phyloP scores from a whole-genome alignment of 148 eudicot genomes.

The Rhododendron mucronatum region DNA sequence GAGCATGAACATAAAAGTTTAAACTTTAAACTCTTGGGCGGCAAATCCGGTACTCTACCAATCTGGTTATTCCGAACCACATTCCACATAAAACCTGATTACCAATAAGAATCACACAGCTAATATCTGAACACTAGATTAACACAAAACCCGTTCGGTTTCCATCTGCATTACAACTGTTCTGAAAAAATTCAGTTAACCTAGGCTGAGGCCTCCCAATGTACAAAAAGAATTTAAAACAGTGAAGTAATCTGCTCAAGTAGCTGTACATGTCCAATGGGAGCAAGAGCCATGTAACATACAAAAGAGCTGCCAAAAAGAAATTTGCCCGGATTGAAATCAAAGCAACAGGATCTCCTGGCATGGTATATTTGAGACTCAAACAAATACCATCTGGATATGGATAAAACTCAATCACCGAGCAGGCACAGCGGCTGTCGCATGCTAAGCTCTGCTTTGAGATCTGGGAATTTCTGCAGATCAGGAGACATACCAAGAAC shows the following conservation, averaged over 20 bases:
- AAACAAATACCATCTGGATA: neutral
- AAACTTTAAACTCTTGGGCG: neutral
- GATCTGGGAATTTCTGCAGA: conserved; percentile 63
- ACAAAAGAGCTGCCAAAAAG: neutral
- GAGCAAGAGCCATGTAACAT: neutral
- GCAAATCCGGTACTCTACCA: neutral
- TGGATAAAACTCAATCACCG: conserved; percentile 51
- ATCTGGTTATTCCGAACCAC: neutral
- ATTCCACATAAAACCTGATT: neutral
- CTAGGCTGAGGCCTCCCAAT: neutral
- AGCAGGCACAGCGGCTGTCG: conserved; percentile 73
- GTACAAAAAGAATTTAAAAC: neutral
- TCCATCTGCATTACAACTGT: neutral
- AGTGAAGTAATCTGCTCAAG: neutral
- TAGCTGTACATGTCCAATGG: conserved; percentile 1
- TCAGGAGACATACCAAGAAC: conserved; percentile 62
- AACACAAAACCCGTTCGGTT: neutral
- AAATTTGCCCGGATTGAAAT: neutral
- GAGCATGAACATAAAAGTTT: neutral
- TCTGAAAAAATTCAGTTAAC: neutral
- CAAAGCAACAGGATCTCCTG: neutral
- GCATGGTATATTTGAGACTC: neutral
- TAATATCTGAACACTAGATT: neutral
- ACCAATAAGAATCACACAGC: neutral
- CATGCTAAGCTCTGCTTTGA: conserved; percentile 97